A percentile compares a stretch with the other conserved stretches of the same genome.
These are phyloP conservation scores for Plantago major DNA, from an alignment of 257 asterid species.

Conservation along the genomic window DNA sequence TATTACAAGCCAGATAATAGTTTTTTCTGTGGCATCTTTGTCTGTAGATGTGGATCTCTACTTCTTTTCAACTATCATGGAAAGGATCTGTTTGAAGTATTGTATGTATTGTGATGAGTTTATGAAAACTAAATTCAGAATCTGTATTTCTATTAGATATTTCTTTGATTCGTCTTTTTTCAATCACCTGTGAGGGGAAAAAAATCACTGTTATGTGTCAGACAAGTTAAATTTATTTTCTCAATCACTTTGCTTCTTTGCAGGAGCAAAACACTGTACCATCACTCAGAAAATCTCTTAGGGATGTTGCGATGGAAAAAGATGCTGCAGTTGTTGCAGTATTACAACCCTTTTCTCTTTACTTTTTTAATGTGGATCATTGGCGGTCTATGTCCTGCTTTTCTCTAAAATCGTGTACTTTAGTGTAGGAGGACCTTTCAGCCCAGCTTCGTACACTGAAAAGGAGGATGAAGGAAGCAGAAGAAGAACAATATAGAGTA, in stretches of 20 bases:
- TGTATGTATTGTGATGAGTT: no score
- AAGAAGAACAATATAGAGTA: slow-evolving; percentile 97
- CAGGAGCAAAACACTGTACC: slow-evolving; percentile 92
- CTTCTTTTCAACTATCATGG: not conserved
- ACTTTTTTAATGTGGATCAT: slow-evolving; percentile 3
- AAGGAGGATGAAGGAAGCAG: slow-evolving; percentile 87
- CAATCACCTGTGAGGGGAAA: not conserved
- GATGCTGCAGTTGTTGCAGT: slow-evolving; percentile 99
- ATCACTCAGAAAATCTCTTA: slow-evolving; percentile 81
- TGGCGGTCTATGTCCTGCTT: slow-evolving; percentile 13
- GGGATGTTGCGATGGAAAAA: slow-evolving; percentile 97
- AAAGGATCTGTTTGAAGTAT: not conserved
- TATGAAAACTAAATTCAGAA: not conserved
- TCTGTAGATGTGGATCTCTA: slow-evolving; percentile 5
- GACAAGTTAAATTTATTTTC: no score
- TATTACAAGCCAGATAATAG: not conserved
- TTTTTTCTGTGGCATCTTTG: slow-evolving; percentile 9
- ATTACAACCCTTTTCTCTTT: slow-evolving; percentile 18
- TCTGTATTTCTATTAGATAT: not conserved
- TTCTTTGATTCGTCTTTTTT: no score
- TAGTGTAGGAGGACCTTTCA: slow-evolving; percentile 87
- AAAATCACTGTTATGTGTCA: not conserved
- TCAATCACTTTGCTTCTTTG: slow-evolving; percentile 30
- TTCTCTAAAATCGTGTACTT: slow-evolving; percentile 16
- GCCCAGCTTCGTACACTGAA: slow-evolving; percentile 89